phyloP scores from a whole-genome alignment of 2,329 filamentous ascomycete species.

The Aspergillus neotritici region DNA sequence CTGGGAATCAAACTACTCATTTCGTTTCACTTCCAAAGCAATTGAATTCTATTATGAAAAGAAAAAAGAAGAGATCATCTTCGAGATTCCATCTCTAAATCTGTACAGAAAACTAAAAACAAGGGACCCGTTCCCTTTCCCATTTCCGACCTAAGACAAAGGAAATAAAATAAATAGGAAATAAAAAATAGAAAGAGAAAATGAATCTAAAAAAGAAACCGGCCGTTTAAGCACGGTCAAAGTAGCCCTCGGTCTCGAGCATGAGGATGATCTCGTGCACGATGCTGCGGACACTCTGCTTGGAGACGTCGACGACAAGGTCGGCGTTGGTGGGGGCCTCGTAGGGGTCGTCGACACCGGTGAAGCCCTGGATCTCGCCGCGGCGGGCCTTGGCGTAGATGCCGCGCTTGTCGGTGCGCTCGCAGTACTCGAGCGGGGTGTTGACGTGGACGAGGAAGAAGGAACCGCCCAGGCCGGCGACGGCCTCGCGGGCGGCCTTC shows the following conservation, averaged over 20 bases:
- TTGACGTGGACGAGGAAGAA: constrained; percentile 96
- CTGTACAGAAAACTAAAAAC: neutral
- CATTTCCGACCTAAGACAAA: constrained; percentile 2
- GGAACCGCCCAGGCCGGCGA: constrained; percentile 69
- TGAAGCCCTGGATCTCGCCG: constrained; percentile 97
- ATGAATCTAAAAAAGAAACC: neutral
- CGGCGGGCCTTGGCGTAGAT: constrained; percentile 77
- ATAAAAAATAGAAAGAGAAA: constrained; percentile 11
- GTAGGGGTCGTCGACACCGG: constrained; percentile 95
- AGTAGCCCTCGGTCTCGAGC: constrained; percentile 79
- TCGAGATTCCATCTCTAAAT: neutral
- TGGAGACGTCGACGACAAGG: constrained; percentile 76
- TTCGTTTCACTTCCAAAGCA: too few species aligned
- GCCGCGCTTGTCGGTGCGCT: constrained; percentile 91
- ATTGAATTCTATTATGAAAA: too few species aligned
- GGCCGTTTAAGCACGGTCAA: constrained; percentile 55
- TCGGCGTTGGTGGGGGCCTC: constrained; percentile 77
- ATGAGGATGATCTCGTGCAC: constrained; percentile 95
- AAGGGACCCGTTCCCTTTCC: constrained; percentile 4
- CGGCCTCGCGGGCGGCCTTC: constrained; percentile 70
- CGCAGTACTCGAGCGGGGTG: constrained; percentile 83
- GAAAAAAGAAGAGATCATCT: too few species aligned
- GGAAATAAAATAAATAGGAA: constrained; percentile 13
- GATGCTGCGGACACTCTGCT: constrained; percentile 81
- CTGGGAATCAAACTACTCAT: too few species aligned